Evolutionary conservation across 139 green algal species (phyloP).

Genomic region (Chlorella sp.): DNA sequence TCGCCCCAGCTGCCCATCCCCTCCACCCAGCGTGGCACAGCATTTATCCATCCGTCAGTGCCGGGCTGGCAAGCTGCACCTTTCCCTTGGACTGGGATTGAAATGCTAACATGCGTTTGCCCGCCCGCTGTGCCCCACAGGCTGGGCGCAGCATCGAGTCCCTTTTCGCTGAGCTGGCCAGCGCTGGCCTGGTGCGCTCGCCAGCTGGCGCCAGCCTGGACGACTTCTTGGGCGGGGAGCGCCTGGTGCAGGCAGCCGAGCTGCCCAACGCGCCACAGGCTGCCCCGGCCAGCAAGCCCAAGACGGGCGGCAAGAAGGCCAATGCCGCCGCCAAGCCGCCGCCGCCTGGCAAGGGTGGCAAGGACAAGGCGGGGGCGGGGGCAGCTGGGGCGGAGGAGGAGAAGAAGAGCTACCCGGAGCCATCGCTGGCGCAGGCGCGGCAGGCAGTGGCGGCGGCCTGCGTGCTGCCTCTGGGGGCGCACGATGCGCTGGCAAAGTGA

Average conservation of each 20-base stretch:
- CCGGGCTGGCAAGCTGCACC: no score
- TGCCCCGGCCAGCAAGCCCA: background rate
- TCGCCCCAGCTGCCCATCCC: no score
- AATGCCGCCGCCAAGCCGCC: background rate
- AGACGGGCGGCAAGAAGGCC: constrained; percentile 48
- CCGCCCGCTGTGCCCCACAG: constrained; percentile 31
- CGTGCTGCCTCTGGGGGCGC: constrained; percentile 79
- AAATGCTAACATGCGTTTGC: background rate
- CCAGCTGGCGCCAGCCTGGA: constrained; percentile 57
- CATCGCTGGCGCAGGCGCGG: constrained; percentile 77
- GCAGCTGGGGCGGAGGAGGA: background rate
- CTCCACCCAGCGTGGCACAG: no score
- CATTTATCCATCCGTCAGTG: no score
- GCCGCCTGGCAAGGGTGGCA: background rate
- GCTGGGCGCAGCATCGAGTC: constrained; percentile 86
- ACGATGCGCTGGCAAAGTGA: constrained; percentile 11
- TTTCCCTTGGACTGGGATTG: no score
- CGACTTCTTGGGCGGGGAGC: constrained; percentile 73
- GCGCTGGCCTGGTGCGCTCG: constrained; percentile 71
- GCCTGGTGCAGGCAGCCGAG: background rate
- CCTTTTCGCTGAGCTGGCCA: constrained; percentile 89
- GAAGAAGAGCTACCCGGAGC: constrained; percentile 50
- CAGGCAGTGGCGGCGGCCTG: constrained; percentile 83
- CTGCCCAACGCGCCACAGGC: background rate
- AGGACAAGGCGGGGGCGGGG: constrained; percentile 40